These are phyloP conservation scores for Oryza australiensis DNA, from an alignment of 176 grass and related monocot genomes.

Conservation along the genomic window DNA sequence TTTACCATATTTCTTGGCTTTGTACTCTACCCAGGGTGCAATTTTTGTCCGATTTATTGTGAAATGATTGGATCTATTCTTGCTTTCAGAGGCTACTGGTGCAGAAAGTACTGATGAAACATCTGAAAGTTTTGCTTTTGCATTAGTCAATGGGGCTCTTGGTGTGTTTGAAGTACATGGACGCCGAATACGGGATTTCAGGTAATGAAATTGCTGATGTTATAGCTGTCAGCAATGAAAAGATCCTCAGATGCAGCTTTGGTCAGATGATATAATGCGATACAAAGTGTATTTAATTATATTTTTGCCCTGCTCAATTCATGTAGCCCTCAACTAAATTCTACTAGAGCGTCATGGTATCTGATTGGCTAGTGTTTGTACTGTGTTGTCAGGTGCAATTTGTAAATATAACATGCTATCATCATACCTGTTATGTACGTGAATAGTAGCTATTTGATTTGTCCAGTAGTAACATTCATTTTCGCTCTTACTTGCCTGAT, in stretches of 20 bases:
- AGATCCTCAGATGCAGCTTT: slow-evolving; percentile 9
- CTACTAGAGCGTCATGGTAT: slow-evolving; percentile 9
- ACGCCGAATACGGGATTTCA: slow-evolving; percentile 95
- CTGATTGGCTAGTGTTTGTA: background rate
- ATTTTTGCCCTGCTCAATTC: background rate
- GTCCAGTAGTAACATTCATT: background rate
- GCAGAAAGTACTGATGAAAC: slow-evolving; percentile 77
- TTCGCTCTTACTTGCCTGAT: slow-evolving; percentile 6
- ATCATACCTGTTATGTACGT: background rate
- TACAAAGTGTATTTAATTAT: background rate
- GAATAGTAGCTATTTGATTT: slow-evolving; percentile 1
- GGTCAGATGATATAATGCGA: background rate
- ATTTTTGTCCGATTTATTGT: slow-evolving; percentile 14
- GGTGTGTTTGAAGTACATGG: slow-evolving; percentile 99
- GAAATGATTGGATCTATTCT: slow-evolving; percentile 39
- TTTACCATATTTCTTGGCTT: slow-evolving; percentile 17
- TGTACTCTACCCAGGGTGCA: background rate
- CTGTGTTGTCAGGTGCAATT: background rate
- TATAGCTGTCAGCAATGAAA: slow-evolving; percentile 29
- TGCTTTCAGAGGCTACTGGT: slow-evolving; percentile 58
- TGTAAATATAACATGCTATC: background rate
- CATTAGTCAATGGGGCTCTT: slow-evolving; percentile 97
- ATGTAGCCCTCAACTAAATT: background rate
- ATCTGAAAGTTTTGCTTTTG: slow-evolving; percentile 98
- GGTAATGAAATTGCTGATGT: slow-evolving; percentile 48